Conservation (phyloP, 495 filamentous ascomycete genomes). For the Rostrohypoxylon terebratum region DNA sequence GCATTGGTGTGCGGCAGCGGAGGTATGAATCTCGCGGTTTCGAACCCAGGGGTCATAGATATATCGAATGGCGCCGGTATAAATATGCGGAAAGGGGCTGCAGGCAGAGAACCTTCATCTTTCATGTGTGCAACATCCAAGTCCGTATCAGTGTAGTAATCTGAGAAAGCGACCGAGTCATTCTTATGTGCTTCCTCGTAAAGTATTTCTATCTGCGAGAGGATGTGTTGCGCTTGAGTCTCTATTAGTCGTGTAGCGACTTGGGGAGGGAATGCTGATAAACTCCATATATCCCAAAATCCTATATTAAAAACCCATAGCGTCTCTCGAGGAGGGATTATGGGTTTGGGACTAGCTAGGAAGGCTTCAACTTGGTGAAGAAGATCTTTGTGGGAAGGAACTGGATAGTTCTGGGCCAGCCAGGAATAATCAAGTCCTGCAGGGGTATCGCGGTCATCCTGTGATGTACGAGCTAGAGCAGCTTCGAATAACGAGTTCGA, state of each 20-base stretch:
- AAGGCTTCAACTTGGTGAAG: constrained; percentile 56
- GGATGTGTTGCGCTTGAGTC: constrained; percentile 47
- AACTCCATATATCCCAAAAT: constrained; percentile 62
- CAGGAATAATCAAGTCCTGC: constrained; percentile 53
- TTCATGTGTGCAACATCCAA: neutral
- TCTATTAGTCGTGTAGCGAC: constrained; percentile 48
- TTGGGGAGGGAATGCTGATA: constrained; percentile 54
- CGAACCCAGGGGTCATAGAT: constrained; percentile 59
- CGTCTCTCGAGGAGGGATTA: constrained; percentile 50
- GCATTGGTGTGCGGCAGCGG: constrained; percentile 47
- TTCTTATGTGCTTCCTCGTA: constrained; percentile 52
- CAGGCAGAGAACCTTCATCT: neutral
- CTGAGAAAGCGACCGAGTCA: constrained; percentile 45
- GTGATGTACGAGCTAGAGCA: constrained; percentile 39
- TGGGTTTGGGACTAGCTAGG: constrained; percentile 46
- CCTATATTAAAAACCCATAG: constrained; percentile 61
- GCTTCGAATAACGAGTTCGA: constrained; percentile 52
- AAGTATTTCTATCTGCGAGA: constrained; percentile 57
- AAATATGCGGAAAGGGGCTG: constrained; percentile 54
- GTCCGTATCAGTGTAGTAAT: constrained; percentile 16
- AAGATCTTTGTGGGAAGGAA: constrained; percentile 52
- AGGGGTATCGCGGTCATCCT: constrained; percentile 38
- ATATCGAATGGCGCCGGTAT: constrained; percentile 60
- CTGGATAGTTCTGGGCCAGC: constrained; percentile 50
- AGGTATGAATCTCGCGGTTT: constrained; percentile 39